These are phyloP conservation scores for Eucalyptus curtisii DNA, from an alignment of 345 rosid species.

Conservation along the genomic window DNA sequence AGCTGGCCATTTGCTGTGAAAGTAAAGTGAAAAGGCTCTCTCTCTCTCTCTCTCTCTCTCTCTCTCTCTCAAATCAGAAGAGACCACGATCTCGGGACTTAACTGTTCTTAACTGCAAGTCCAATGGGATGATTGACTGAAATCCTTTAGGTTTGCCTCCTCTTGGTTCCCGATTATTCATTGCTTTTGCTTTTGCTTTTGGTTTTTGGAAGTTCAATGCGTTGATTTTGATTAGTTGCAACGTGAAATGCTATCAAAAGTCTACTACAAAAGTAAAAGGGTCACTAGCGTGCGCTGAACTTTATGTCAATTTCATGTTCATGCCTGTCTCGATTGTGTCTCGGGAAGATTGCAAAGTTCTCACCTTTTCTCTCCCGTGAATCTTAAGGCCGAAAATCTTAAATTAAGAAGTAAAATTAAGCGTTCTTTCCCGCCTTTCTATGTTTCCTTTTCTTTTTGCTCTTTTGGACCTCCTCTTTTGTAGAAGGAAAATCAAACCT, in stretches of 20 bases:
- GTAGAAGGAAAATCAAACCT: neutral
- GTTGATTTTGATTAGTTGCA: neutral
- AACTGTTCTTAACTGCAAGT: neutral
- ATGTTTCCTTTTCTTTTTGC: neutral
- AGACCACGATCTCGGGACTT: neutral
- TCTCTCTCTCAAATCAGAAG: neutral
- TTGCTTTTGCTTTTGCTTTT: neutral
- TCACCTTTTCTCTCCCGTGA: neutral
- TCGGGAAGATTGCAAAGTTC: neutral
- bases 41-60: neutral
- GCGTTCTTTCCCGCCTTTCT: neutral
- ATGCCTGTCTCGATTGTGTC: neutral
- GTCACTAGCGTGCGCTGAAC: neutral
- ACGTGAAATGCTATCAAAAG: neutral
- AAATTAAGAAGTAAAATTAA: neutral
- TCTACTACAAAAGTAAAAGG: neutral
- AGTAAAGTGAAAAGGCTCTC: neutral
- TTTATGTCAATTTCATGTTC: neutral
- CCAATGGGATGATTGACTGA: neutral
- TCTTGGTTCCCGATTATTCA: neutral
- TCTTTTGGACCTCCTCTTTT: neutral
- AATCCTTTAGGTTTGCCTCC: neutral
- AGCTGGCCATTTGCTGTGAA: neutral
- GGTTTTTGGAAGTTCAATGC: neutral
- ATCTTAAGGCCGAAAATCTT: neutral